phyloP scores from a whole-genome alignment of 1,139 yeast genomes.

The Kodamaea alishanica region DNA sequence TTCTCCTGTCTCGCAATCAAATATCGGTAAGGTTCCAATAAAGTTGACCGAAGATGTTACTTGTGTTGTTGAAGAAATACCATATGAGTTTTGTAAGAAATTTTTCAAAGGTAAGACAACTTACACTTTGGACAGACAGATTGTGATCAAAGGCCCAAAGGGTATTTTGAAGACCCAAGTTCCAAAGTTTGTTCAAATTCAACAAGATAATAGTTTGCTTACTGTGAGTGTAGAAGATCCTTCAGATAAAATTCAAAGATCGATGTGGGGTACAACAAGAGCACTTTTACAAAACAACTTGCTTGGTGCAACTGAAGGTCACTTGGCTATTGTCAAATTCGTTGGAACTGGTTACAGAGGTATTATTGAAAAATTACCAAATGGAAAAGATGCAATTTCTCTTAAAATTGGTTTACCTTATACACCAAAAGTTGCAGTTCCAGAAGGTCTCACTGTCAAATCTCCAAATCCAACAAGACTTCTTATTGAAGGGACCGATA shows the following conservation, averaged over 20 bases:
- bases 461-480: slow-evolving; percentile 89
- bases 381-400: slow-evolving; percentile 59
- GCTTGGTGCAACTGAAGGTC: slow-evolving; percentile 90
- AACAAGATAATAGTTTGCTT: slow-evolving; percentile 31
- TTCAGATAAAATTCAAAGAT: slow-evolving; percentile 62
- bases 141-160: slow-evolving; percentile 76
- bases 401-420: slow-evolving; percentile 71
- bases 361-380: slow-evolving; percentile 50
- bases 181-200: slow-evolving; percentile 65
- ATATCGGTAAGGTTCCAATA: slow-evolving; percentile 43
- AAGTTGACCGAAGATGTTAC: slow-evolving; percentile 31
- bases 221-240: slow-evolving; percentile 57
- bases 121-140: slow-evolving; percentile 55
- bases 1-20: slow-evolving; percentile 30
- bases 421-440: slow-evolving; percentile 75
- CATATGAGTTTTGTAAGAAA: slow-evolving; percentile 45
- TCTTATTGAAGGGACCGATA: slow-evolving; percentile 80
- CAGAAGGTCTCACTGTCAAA: slow-evolving; percentile 67
- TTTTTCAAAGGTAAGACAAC: slow-evolving; percentile 68
- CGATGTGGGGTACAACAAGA: slow-evolving; percentile 96
- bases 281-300: slow-evolving; percentile 73
- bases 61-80: slow-evolving; percentile 35
- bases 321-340: slow-evolving; percentile 77
- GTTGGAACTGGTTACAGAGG: slow-evolving; percentile 99
- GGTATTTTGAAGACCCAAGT: slow-evolving; percentile 63